Evolutionary conservation across 805 yeast species (phyloP), one percentile per base, ranked within the genome.

Genomic region (Yarrowia phangngaensis): DNA sequence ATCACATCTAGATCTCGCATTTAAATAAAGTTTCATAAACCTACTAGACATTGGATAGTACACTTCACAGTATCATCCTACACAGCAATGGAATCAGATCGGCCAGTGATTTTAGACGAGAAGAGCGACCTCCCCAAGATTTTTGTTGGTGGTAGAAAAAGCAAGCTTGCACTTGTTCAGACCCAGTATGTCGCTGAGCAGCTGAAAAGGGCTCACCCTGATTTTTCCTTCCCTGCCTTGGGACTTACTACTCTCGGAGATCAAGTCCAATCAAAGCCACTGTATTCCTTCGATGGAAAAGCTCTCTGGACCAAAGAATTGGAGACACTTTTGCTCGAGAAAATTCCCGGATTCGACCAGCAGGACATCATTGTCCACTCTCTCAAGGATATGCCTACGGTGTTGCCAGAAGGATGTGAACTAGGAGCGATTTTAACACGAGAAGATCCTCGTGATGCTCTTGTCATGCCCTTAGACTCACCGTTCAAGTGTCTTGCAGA

Each of bases 271-370:
- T 76, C 74, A 60, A 81, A 79, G 62, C 96, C 98, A 6, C 71
- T 92, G 41, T 92, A 90, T 65, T 78, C 95, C 4, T 92, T 92
- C 67, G 97, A 97, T 32, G 98, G 98, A 19, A 92, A 92, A 64
- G 79, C 96, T 0, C 65, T 92, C 17, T 92, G 98, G 98, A 92
- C 98, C 3, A 84, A 85, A 61, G 98, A 92, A 66, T 72, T 92
- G 51, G 98, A 92, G 66, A 80, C 80, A 17, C 68, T 88, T 40
- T 69, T 90, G 29, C 73, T 83, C 55, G 58, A 59, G 35, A 75
- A 75, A 54, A 70, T 74, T 35, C 72, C 79, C 19, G 89, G 82
- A 20, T 71, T 68, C 14, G 79, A 71, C 56, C 80, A 83, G 47
- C 73, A 79, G 65, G 97, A 92, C 63, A 69, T 90, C 66, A 82